Conservation (phyloP, 2,329 filamentous ascomycete genomes). For the Sclerotinia glacialis region DNA sequence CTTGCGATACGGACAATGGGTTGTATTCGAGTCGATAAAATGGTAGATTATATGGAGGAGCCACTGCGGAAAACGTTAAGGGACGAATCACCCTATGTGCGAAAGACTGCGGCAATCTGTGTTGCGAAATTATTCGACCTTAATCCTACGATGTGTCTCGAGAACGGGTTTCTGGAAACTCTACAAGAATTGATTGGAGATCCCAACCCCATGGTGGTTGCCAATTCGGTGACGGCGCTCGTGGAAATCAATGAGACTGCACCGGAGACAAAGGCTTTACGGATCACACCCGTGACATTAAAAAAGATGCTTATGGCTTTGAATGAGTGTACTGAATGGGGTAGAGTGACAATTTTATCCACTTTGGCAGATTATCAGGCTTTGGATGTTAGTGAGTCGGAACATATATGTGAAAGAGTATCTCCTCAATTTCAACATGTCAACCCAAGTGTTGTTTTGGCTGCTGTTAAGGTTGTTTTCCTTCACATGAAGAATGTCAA, state of each 20-base stretch:
- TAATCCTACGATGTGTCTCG: slow-evolving; percentile 86
- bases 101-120: slow-evolving; percentile 96
- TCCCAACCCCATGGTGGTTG: slow-evolving; percentile 98
- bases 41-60: slow-evolving; percentile 99
- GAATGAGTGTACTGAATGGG: slow-evolving; percentile 99
- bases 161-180: slow-evolving; percentile 92
- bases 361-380: slow-evolving; percentile 87
- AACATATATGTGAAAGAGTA: slow-evolving; percentile 96
- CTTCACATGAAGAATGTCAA: slow-evolving; percentile 88
- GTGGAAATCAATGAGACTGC: slow-evolving; percentile 88
- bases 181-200: slow-evolving; percentile 96
- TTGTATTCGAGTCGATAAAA: slow-evolving; percentile 96
- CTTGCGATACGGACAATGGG: slow-evolving; percentile 98
- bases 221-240: slow-evolving; percentile 91
- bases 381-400: slow-evolving; percentile 87
- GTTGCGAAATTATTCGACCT: slow-evolving; percentile 97
- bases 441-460: slow-evolving; percentile 92
- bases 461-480: slow-evolving; percentile 97
- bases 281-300: slow-evolving; percentile 76
- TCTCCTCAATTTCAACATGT: slow-evolving; percentile 97
- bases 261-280: slow-evolving; percentile 83
- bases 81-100: slow-evolving; percentile 97
- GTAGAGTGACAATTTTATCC: slow-evolving; percentile 86
- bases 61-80: slow-evolving; percentile 91
- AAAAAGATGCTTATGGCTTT: slow-evolving; percentile 96